These are phyloP conservation scores for Penicillium sp. DNA, from an alignment of 2,329 filamentous ascomycete genomes.

Conservation along the genomic window DNA sequence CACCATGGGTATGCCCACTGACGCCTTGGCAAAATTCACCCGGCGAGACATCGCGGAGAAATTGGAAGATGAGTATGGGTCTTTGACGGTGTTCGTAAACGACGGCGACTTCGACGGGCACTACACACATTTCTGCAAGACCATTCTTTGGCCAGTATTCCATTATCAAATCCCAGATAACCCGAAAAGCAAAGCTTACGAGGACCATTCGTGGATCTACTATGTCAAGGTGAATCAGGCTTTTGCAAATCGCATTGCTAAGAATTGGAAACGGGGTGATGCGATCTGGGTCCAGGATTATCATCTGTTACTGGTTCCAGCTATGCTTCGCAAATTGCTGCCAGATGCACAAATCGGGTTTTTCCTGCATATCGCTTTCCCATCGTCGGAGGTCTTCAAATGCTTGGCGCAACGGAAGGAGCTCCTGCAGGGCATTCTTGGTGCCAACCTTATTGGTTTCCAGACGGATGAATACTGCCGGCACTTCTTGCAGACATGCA, in stretches of 20 bases:
- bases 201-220: conserved; percentile 94
- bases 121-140: conserved; percentile 95
- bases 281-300: conserved; percentile 96
- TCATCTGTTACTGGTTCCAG: conserved; percentile 82
- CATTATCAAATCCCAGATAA: conserved; percentile 98
- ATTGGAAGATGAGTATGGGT: conserved; percentile 76
- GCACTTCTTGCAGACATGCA: conserved; percentile 95
- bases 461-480: conserved; percentile 90
- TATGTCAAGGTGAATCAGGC: conserved; percentile 90
- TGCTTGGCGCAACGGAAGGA: conserved; percentile 84
- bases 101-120: conserved; percentile 94
- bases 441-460: conserved; percentile 88
- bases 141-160: conserved; percentile 95
- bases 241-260: conserved; percentile 85
- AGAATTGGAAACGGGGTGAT: conserved; percentile 90
- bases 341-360: conserved; percentile 95
- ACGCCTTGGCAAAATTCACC: conserved; percentile 71
- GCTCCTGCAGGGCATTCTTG: conserved; percentile 86
- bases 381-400: conserved; percentile 92
- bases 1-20: conserved; percentile 89
- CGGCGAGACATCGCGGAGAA: conserved; percentile 81
- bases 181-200: conserved; percentile 96
- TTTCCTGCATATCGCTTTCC: conserved; percentile 92
- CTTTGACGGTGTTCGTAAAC: conserved; percentile 77
- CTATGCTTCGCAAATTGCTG: conserved; percentile 79